phyloP scores from a whole-genome alignment of 2,329 filamentous ascomycete genomes.

The Orbilia javanica region DNA sequence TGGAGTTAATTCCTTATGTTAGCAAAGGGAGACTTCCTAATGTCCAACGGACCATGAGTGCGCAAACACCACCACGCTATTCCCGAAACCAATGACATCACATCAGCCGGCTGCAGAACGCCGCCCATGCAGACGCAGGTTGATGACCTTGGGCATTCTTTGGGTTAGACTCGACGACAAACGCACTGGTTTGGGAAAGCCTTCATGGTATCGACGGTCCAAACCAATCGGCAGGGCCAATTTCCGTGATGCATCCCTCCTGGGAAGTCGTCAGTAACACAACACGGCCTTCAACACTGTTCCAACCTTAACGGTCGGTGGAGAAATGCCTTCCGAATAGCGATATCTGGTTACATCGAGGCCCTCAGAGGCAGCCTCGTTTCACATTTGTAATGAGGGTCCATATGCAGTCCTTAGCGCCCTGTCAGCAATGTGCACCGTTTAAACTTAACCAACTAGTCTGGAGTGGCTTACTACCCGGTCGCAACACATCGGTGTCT shows the following conservation, averaged over 20 bases:
- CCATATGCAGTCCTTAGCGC: conserved; percentile 7
- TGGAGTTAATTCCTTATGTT: not conserved
- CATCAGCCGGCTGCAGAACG: conserved; percentile 7
- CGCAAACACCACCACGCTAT: conserved; percentile 4
- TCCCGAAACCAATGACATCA: conserved; percentile 1
- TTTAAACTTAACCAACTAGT: not conserved
- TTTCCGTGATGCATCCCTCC: not conserved
- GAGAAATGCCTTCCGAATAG: not conserved
- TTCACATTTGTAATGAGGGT: not conserved
- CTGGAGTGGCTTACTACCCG: too few relatives aligned
- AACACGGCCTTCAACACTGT: not conserved
- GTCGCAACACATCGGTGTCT: not conserved
- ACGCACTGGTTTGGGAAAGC: not conserved
- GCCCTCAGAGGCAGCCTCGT: not conserved
- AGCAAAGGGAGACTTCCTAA: too few relatives aligned
- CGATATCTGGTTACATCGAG: not conserved
- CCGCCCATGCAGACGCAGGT: conserved; percentile 1
- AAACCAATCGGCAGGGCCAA: not conserved
- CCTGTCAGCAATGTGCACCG: not conserved
- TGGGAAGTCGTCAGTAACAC: not conserved
- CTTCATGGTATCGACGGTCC: not conserved
- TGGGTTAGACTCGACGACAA: conserved; percentile 1
- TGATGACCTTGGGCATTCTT: conserved; percentile 22
- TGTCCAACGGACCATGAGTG: not conserved
- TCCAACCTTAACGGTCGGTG: not conserved